Percentiles rank a stretch among this genome's conserved stretches.
These are phyloP conservation scores for Ziziphus jujuba DNA, from an alignment of 306 rosid genomes.

Conservation along the genomic window DNA sequence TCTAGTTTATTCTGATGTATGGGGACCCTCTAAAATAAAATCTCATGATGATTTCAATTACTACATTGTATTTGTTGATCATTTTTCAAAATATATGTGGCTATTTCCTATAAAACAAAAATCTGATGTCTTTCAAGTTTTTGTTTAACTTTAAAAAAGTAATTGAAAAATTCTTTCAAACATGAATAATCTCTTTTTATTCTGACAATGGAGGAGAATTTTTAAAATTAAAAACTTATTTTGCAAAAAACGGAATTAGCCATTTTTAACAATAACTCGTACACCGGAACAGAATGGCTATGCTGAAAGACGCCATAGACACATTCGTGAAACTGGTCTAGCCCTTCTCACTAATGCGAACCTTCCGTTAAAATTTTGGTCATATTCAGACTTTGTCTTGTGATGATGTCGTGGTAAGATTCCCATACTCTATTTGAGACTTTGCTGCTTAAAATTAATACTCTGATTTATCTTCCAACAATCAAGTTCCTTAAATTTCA, in stretches of 20 bases:
- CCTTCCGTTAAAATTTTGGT: too few species aligned
- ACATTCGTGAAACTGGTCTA: too few species aligned
- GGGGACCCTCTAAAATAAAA: background rate
- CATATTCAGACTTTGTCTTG: too few species aligned
- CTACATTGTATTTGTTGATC: background rate
- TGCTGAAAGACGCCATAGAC: too few species aligned
- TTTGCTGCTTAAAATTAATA: too few species aligned
- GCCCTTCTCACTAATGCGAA: too few species aligned
- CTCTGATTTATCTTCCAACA: too few species aligned
- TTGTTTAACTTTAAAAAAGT: background rate
- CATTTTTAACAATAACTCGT: background rate
- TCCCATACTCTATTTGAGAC: too few species aligned
- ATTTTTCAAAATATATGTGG: constrained; percentile 1
- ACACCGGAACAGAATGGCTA: too few species aligned
- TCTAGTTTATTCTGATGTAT: background rate
- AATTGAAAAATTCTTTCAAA: background rate
- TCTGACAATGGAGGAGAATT: background rate
- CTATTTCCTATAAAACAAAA: background rate
- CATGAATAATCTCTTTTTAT: background rate
- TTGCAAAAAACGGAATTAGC: background rate
- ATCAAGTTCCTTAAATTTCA: too few species aligned
- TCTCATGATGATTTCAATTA: background rate
- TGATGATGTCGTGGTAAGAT: too few species aligned
- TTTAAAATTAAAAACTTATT: background rate
- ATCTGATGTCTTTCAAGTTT: background rate